These are phyloP conservation scores for Plantago major DNA, from an alignment of 257 asterid genomes.

Conservation along the genomic window DNA sequence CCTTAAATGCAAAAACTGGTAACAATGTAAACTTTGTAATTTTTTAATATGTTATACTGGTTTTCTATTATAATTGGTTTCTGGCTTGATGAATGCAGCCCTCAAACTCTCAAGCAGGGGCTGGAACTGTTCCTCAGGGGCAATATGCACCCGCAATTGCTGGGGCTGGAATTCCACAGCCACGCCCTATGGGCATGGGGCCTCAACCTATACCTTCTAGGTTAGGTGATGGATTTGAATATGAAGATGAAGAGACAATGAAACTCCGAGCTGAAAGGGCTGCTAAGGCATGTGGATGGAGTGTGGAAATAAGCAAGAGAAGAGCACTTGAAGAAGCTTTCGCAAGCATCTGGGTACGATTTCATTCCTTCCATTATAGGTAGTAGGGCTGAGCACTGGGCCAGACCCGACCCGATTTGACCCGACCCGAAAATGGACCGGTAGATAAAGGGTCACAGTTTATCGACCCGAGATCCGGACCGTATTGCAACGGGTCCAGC, in stretches of 20 bases:
- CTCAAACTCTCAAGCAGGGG: constrained; percentile 49
- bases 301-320: constrained; percentile 68
- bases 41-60: too few relatives aligned
- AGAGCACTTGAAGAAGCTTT: constrained; percentile 95
- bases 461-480: too few relatives aligned
- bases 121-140: constrained; percentile 56
- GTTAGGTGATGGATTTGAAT: too few relatives aligned
- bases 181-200: too few relatives aligned
- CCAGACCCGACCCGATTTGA: too few relatives aligned
- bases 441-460: too few relatives aligned
- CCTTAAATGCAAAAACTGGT: not conserved
- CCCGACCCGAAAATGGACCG: too few relatives aligned
- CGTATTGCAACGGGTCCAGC: too few relatives aligned
- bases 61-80: not conserved
- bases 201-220: constrained; percentile 28
- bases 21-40: not conserved
- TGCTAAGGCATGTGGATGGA: constrained; percentile 96
- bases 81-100: constrained; percentile 46
- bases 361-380: too few relatives aligned
- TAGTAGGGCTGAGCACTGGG: too few relatives aligned
- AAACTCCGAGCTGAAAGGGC: too few relatives aligned
- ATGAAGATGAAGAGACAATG: too few relatives aligned
- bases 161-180: constrained; percentile 45
- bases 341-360: constrained; percentile 78
- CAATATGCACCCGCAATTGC: constrained; percentile 84